Evolutionary conservation across 805 yeast species (phyloP).

Genomic region (Yamadazyma takamatsuzukensis): DNA sequence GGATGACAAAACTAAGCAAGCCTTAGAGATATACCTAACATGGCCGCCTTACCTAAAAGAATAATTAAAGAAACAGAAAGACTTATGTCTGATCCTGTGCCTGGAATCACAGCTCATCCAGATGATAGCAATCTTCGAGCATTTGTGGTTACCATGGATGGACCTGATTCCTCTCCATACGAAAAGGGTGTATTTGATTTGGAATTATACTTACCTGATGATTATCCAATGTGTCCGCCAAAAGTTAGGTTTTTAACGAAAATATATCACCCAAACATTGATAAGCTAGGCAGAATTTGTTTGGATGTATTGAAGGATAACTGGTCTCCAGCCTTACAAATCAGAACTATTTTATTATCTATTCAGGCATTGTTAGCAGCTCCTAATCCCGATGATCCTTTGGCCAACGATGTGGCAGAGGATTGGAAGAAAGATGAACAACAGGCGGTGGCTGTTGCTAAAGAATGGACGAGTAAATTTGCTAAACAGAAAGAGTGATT

Average conservation of each 20-base stretch:
- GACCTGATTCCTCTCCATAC: conserved; percentile 89
- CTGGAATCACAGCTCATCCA: conserved; percentile 91
- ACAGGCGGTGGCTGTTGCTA: conserved; percentile 76
- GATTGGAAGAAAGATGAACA: conserved; percentile 89
- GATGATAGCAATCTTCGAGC: conserved; percentile 92
- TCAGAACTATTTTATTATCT: conserved; percentile 84
- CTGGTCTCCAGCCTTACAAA: conserved; percentile 98
- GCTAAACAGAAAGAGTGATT: conserved; percentile 35
- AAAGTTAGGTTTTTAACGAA: conserved; percentile 90
- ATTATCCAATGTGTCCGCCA: conserved; percentile 97
- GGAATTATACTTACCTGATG: conserved; percentile 90
- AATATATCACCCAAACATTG: conserved; percentile 96
- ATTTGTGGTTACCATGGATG: conserved; percentile 87
- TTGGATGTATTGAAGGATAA: conserved; percentile 90
- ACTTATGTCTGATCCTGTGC: conserved; percentile 89
- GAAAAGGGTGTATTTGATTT: conserved; percentile 75
- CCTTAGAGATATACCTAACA: too few species aligned
- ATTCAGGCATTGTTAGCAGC: conserved; percentile 93
- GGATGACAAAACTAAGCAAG: background rate
- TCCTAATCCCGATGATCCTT: conserved; percentile 97
- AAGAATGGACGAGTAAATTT: conserved; percentile 65
- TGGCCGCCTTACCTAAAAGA: conserved; percentile 79
- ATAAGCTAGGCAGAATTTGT: conserved; percentile 91
- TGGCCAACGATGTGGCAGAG: conserved; percentile 96
- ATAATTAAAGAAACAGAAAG: conserved; percentile 96